A percentile compares a stretch with the other conserved stretches of the same genome.
phyloP scores from a whole-genome alignment of 306 rosid species.

The Senna tora region DNA sequence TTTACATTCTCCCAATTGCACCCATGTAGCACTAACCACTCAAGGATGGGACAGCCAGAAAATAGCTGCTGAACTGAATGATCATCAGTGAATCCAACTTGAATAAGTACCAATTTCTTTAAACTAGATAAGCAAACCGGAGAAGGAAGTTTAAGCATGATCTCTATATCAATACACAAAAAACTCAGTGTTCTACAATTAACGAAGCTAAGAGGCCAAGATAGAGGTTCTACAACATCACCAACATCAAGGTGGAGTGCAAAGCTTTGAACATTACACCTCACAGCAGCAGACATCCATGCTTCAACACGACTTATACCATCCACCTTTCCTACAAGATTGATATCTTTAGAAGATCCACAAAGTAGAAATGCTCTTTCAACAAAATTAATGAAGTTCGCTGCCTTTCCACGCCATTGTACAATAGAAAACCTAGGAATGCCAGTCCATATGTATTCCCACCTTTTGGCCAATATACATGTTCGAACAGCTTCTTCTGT shows the following conservation, averaged over 20 bases:
- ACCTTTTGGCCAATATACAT: constrained; percentile 31
- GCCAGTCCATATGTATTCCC: constrained; percentile 30
- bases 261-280: constrained; percentile 6
- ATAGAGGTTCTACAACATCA: not conserved
- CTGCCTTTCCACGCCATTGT: not conserved
- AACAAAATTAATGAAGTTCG: constrained; percentile 27
- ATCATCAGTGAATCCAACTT: not conserved
- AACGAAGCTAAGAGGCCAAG: constrained; percentile 23
- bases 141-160: constrained; percentile 26
- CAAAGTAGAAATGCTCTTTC: constrained; percentile 19
- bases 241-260: not conserved
- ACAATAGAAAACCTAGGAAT: not conserved
- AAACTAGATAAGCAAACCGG: constrained; percentile 23
- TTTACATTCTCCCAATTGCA: constrained; percentile 35
- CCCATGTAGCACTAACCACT: constrained; percentile 14
- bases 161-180: not conserved
- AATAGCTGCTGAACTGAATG: constrained; percentile 18
- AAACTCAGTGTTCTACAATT: constrained; percentile 13
- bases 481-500: constrained; percentile 38
- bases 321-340: constrained; percentile 8
- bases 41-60: constrained; percentile 35
- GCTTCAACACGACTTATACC: not conserved
- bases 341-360: not conserved
- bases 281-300: constrained; percentile 29
- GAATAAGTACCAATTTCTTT: constrained; percentile 9